Evolutionary conservation across 331 rosid species (phyloP), one percentile per base, ranked within the genome.

Genomic region (Arachis monticola): DNA sequence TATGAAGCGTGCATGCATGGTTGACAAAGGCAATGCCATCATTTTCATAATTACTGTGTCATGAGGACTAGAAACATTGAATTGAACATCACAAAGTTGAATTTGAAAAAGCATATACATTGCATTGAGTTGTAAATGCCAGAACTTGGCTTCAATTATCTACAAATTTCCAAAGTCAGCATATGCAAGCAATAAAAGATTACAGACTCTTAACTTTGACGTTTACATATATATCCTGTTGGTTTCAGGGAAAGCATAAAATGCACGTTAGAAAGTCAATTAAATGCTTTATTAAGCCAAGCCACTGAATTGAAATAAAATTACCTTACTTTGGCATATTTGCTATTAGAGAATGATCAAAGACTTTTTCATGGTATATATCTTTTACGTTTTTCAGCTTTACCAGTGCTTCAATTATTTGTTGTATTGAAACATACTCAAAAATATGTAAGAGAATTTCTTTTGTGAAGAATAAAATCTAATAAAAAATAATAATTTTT

Each of bases 111-210:
- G 61, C 17, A 60, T 66, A 53, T 81, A 30, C 79, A 72, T 60
- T 77, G 82, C 72, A 82, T 46, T 12, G 52, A 32, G 76, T 5
- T 44, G 85, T 66, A 42, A 30, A 72, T 6, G 27, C 44, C 57
- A 42, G 27, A 60, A 59, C 68, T 60, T 52, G 8, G 31, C 3
- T 61, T 47, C 69, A 46, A 44, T 66, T 60, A 52, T 72, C 22
- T 60, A 32, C 67, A 7, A 44, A 48, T 65, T 64, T 10, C 42
- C 65, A 51, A 60, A 52, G 57, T 60, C 66, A 56, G 59, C 3
- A 65, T 4, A 27, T 48, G 14, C 64, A 67, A 70, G 10, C 35
- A 27, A 30, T 8, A 61, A 65, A 57, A 27, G 47, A 52, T 12
- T 79, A 58, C 73, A n/a, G 1, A 22, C 27, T 22, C 27, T 22